phyloP scores from a whole-genome alignment of 148 eudicot genomes.

The Rhododendron griersonianum region DNA sequence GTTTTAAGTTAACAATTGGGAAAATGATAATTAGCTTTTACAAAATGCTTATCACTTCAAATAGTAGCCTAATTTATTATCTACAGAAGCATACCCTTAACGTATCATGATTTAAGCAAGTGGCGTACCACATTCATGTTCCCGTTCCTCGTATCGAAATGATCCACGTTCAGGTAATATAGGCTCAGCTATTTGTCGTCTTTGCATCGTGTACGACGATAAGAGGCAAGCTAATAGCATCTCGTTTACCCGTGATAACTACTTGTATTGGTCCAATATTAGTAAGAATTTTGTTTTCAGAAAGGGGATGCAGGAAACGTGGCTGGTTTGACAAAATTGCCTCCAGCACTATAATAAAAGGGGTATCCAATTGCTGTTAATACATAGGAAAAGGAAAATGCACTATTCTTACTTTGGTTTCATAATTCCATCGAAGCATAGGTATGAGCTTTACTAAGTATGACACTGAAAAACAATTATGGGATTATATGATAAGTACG shows the following conservation, averaged over 20 bases:
- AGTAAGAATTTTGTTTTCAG: neutral
- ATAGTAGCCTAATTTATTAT: neutral
- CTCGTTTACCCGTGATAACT: neutral
- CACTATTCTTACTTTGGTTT: neutral
- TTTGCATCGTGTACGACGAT: neutral
- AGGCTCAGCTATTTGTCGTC: neutral
- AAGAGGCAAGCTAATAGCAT: neutral
- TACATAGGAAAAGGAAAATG: neutral
- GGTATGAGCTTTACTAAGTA: neutral
- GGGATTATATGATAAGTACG: neutral
- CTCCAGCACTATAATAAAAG: neutral
- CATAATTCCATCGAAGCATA: neutral
- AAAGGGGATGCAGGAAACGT: neutral
- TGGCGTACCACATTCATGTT: neutral
- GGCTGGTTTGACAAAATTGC: neutral
- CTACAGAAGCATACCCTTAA: neutral
- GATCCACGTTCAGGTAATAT: neutral
- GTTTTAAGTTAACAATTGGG: neutral
- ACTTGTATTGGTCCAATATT: neutral
- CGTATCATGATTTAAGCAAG: neutral
- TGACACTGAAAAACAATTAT: neutral
- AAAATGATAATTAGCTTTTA: neutral
- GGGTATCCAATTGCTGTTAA: neutral
- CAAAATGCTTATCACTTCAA: neutral
- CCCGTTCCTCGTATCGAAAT: neutral